These are phyloP conservation scores for Aspergillus alliaceus DNA, from an alignment of 2,329 filamentous ascomycete species.

Conservation along the genomic window DNA sequence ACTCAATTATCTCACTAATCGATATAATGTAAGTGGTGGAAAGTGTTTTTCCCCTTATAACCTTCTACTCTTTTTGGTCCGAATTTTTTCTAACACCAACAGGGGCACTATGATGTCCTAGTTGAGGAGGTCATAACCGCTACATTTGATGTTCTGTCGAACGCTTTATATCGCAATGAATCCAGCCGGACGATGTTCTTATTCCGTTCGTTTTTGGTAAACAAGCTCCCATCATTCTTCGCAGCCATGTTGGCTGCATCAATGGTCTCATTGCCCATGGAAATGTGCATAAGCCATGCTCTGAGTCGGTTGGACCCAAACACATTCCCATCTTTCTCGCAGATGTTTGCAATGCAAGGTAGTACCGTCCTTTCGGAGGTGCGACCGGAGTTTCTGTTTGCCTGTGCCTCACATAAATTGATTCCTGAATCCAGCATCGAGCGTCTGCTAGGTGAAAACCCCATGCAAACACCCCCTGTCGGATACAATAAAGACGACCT, in stretches of 20 bases:
- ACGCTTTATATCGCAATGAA: constrained; percentile 74
- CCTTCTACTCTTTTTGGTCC: background rate
- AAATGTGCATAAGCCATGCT: constrained; percentile 66
- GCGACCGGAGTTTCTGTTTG: constrained; percentile 80
- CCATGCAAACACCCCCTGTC: constrained; percentile 74
- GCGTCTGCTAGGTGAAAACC: constrained; percentile 77
- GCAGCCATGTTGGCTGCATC: constrained; percentile 57
- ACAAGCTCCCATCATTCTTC: constrained; percentile 66
- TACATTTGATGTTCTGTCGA: constrained; percentile 85
- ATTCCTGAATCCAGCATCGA: constrained; percentile 77
- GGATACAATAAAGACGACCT: constrained; percentile 76
- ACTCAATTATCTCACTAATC: constrained; percentile 77
- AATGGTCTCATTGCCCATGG: constrained; percentile 60
- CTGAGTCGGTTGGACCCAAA: constrained; percentile 63
- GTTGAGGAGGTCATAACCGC: constrained; percentile 82
- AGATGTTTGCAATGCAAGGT: constrained; percentile 61
- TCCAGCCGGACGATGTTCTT: constrained; percentile 63
- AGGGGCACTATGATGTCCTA: constrained; percentile 75
- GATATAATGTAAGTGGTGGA: constrained; percentile 67
- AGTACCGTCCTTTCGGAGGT: constrained; percentile 65
- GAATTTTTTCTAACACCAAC: constrained; percentile 4
- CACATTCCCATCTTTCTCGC: constrained; percentile 64
- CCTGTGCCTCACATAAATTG: constrained; percentile 85
- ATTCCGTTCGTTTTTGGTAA: constrained; percentile 81
- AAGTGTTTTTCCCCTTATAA: background rate